Conservation (phyloP, 306 rosid species). For the Clitoria ternatea region DNA sequence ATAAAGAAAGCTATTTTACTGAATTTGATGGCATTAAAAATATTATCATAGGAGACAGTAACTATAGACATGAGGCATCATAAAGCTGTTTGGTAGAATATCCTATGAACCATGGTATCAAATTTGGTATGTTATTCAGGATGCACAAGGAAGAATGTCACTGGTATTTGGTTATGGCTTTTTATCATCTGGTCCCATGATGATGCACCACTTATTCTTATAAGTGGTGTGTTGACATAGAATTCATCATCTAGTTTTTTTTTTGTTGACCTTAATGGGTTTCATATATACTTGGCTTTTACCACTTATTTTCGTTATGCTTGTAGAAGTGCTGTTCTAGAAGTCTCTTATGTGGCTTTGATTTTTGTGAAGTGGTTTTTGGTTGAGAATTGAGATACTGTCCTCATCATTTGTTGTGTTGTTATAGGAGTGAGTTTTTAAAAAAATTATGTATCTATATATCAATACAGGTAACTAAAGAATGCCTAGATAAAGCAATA, state of each 20-base stretch:
- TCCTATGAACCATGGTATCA: background rate
- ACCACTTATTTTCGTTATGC: background rate
- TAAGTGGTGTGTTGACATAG: background rate
- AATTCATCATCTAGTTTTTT: background rate
- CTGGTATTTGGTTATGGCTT: background rate
- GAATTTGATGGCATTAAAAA: background rate
- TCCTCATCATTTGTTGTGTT: background rate
- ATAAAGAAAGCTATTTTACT: background rate
- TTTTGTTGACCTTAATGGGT: background rate
- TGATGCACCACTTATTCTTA: background rate
- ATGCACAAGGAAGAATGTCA: background rate
- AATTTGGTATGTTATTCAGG: background rate
- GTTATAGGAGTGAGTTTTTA: conserved; percentile 17
- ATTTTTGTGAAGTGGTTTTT: background rate
- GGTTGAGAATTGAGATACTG: conserved; percentile 4
- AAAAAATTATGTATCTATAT: too few relatives aligned
- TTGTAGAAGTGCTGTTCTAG: conserved; percentile 3
- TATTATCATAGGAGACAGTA: background rate
- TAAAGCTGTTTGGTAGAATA: background rate
- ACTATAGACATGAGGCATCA: background rate
- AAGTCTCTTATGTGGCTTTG: conserved; percentile 6
- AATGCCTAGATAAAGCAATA: conserved; percentile 83
- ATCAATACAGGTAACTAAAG: conserved; percentile 68
- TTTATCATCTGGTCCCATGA: background rate
- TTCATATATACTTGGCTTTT: background rate